phyloP scores from a whole-genome alignment of 2,329 filamentous ascomycete species.

The Colletotrichum sp. region DNA sequence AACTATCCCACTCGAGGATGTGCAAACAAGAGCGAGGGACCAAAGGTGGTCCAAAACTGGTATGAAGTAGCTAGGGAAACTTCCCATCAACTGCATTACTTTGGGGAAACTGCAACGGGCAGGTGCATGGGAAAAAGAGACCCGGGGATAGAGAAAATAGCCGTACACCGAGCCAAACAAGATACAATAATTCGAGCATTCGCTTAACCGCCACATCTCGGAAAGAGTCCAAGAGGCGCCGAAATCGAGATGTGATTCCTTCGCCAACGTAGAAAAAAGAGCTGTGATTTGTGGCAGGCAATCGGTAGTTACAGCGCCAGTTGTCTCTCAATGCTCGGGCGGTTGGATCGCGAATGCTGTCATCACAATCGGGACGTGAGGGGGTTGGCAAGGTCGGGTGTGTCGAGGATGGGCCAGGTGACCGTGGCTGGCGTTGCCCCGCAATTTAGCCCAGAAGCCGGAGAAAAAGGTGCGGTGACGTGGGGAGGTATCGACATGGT shows the following conservation, averaged over 20 bases:
- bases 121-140: background rate
- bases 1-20: background rate
- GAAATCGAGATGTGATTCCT: background rate
- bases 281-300: background rate
- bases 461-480: constrained; percentile 19
- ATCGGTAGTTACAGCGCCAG: background rate
- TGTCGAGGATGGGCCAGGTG: constrained; percentile 10
- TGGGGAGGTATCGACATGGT: constrained; percentile 1
- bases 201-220: background rate
- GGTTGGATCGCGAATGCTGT: constrained; percentile 7
- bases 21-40: background rate
- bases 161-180: background rate
- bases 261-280: background rate
- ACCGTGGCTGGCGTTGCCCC: constrained; percentile 11
- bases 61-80: background rate
- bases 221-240: background rate
- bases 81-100: background rate
- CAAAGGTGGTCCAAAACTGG: background rate
- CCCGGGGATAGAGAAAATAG: background rate
- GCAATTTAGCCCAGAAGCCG: constrained; percentile 14
- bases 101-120: background rate
- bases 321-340: background rate
- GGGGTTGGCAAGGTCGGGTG: constrained; percentile 7
- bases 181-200: background rate
- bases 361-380: constrained; percentile 1